Evolutionary conservation across 1,284 basidiomycete species (phyloP).

Genomic region (Sanguinoderma infundibulare): DNA sequence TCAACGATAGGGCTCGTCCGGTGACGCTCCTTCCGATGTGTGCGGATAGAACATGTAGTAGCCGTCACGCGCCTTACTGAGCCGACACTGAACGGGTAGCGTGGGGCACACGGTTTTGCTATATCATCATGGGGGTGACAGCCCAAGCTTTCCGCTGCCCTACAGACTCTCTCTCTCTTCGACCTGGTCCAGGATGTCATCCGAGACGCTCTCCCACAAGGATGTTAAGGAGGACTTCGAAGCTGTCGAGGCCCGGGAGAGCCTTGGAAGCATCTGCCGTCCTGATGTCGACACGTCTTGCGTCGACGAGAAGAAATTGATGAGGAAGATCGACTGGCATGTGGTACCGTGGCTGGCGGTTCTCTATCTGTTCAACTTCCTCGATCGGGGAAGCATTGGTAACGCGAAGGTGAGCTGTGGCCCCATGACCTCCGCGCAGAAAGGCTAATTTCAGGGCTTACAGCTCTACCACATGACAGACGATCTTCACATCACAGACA

Average conservation of each 20-base stretch:
- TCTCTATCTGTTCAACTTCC: constrained; percentile 77
- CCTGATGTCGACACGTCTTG: constrained; percentile 55
- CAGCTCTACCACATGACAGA: constrained; percentile 61
- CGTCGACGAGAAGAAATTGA: constrained; percentile 62
- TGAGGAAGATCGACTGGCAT: constrained; percentile 68
- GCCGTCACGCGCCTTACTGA: background rate
- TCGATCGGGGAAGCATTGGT: constrained; percentile 83
- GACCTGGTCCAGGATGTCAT: constrained; percentile 14
- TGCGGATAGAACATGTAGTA: background rate
- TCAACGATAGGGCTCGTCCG: background rate
- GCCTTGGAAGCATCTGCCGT: constrained; percentile 43
- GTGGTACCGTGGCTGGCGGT: constrained; percentile 74
- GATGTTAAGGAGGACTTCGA: constrained; percentile 24
- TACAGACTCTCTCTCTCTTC: background rate
- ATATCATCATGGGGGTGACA: background rate
- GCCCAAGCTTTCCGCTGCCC: background rate
- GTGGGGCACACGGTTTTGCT: background rate
- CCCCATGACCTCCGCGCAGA: background rate
- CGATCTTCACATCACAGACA: constrained; percentile 62
- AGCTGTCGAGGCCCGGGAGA: constrained; percentile 16
- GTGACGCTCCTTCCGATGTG: background rate
- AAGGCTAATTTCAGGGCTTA: background rate
- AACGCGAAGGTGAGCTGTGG: constrained; percentile 64
- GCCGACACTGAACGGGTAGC: background rate
- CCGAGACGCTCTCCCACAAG: constrained; percentile 17